Percentiles rank a stretch among this genome's conserved stretches.
phyloP scores from a whole-genome alignment of 805 yeast genomes.

The Myxozyma sirexii region DNA sequence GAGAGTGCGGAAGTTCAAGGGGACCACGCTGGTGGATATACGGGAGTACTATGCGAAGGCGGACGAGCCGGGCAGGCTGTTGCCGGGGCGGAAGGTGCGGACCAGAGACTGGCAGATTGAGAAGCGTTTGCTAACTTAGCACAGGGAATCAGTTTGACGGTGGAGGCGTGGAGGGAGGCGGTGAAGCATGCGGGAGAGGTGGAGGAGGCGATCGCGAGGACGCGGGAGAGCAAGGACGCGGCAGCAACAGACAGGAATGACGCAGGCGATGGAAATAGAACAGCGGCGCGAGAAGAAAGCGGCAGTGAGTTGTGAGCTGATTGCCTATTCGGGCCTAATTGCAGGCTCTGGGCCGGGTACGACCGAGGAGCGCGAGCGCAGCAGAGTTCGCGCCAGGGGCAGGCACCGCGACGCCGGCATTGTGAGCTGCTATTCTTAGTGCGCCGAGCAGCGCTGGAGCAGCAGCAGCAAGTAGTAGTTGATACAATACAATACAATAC shows the following conservation, averaged over 20 bases:
- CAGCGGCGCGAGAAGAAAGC: background rate
- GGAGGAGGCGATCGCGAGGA: constrained; percentile 33
- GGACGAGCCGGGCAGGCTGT: constrained; percentile 40
- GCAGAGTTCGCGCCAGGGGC: too few species aligned
- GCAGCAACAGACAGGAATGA: background rate
- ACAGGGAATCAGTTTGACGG: constrained; percentile 41
- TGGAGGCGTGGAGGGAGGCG: constrained; percentile 37
- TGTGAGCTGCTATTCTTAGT: background rate
- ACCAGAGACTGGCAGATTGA: background rate
- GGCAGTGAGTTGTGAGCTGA: too few species aligned
- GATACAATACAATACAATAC: background rate
- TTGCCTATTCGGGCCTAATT: too few species aligned
- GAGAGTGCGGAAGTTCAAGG: constrained; percentile 72
- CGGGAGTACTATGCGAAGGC: constrained; percentile 73
- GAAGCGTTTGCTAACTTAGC: constrained; percentile 29
- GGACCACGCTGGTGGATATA: constrained; percentile 70
- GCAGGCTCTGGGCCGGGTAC: too few species aligned
- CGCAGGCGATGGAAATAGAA: background rate
- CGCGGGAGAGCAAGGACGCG: constrained; percentile 4
- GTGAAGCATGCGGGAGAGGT: constrained; percentile 32
- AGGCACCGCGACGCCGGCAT: background rate
- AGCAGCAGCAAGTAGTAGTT: too few species aligned
- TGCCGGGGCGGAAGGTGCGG: constrained; percentile 76
- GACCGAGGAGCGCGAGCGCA: too few species aligned
- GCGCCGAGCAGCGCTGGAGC: too few species aligned